phyloP scores from a whole-genome alignment of 768 basidiomycete genomes.

The Mycena chlorophos region DNA sequence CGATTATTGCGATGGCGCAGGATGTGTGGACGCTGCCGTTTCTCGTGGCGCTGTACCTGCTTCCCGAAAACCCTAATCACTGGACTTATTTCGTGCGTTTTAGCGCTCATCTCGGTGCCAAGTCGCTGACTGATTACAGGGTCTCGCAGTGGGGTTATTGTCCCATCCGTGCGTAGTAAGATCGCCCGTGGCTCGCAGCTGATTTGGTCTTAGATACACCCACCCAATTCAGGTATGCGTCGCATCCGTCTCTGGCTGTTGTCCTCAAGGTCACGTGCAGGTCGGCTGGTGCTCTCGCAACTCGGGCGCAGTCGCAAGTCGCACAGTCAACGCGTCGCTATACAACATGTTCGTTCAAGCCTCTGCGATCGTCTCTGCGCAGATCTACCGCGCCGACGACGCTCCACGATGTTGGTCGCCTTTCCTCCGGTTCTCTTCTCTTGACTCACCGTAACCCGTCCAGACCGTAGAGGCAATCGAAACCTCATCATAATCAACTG shows the following conservation, averaged over 20 bases:
- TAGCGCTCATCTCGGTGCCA: conserved; percentile 51
- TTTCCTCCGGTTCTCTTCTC: too few species aligned
- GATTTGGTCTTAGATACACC: too few species aligned
- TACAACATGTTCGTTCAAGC: conserved; percentile 72
- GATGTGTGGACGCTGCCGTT: conserved; percentile 66
- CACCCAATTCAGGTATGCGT: conserved; percentile 40
- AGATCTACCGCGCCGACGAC: too few species aligned
- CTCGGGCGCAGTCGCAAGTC: conserved; percentile 57
- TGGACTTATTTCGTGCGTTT: conserved; percentile 58
- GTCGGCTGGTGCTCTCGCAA: conserved; percentile 63
- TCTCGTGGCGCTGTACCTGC: conserved; percentile 56
- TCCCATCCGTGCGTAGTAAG: too few species aligned
- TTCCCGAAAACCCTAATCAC: conserved; percentile 47
- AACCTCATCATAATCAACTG: conserved; percentile 52
- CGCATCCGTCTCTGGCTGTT: background rate
- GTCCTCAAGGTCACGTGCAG: background rate
- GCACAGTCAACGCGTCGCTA: conserved; percentile 47
- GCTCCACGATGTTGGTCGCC: too few species aligned
- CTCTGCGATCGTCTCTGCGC: conserved; percentile 48
- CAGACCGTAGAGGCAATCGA: conserved; percentile 62
- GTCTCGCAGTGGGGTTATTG: too few species aligned
- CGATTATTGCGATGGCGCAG: conserved; percentile 51
- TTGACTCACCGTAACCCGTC: too few species aligned
- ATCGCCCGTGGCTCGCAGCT: too few species aligned
- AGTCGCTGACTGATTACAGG: conserved; percentile 15